Percentiles rank a stretch among this genome's conserved stretches.
Conservation (phyloP, 768 basidiomycete genomes). For the Tylopilus felleus region DNA sequence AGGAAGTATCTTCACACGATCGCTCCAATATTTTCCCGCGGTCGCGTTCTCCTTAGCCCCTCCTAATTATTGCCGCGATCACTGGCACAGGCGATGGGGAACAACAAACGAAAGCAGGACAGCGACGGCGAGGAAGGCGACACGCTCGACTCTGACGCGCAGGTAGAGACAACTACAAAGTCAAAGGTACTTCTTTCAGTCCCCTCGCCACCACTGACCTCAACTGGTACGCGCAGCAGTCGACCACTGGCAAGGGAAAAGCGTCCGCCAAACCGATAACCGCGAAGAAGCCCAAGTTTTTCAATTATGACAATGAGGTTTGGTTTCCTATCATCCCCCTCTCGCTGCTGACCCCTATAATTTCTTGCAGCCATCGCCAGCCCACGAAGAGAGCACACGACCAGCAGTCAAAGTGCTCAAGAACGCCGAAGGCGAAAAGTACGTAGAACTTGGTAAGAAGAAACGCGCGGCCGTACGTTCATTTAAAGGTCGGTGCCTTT, state of each 20-base stretch:
- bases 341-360: conserved; percentile 15
- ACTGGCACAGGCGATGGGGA: conserved; percentile 3
- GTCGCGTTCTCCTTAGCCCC: not conserved
- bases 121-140: conserved; percentile 16
- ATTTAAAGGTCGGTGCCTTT: conserved; percentile 41
- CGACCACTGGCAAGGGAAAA: conserved; percentile 6
- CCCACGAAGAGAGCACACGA: conserved; percentile 1
- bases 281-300: conserved; percentile 38
- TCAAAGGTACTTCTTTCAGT: conserved; percentile 12
- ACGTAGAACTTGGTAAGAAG: conserved; percentile 69
- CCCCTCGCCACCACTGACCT: not conserved
- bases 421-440: conserved; percentile 38
- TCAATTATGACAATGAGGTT: conserved; percentile 4
- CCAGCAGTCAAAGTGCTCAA: conserved; percentile 9
- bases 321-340: not conserved
- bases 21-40: conserved; percentile 6
- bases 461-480: conserved; percentile 56
- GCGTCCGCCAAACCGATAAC: conserved; percentile 18
- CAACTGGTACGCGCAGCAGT: not conserved
- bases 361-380: conserved; percentile 12
- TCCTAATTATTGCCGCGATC: too few species aligned
- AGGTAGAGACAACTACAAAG: not conserved
- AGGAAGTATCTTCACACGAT: conserved; percentile 28
- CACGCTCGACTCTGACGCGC: conserved; percentile 19
- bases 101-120: conserved; percentile 19